A percentile compares a stretch with the other conserved stretches of the same genome.
phyloP scores from a whole-genome alignment of 108 stramenopile genomes.

The Cyclotella sp. region DNA sequence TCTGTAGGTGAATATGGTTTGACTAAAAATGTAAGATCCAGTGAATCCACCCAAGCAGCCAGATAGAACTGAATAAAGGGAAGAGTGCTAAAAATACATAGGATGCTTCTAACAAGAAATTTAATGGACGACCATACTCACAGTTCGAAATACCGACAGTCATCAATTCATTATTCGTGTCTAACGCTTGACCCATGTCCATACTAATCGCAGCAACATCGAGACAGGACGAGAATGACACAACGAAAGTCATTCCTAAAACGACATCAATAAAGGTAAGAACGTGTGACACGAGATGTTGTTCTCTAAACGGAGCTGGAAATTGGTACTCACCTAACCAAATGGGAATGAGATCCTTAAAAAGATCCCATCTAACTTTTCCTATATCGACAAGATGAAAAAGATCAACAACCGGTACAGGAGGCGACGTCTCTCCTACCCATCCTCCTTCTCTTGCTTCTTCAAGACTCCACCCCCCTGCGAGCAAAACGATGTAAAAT shows the following conservation, averaged over 20 bases:
- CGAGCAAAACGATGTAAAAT: constrained; percentile 80
- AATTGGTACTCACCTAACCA: constrained; percentile 63
- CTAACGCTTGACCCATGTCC: constrained; percentile 92
- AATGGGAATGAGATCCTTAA: constrained; percentile 67
- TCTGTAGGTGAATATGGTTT: constrained; percentile 98
- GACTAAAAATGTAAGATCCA: constrained; percentile 96
- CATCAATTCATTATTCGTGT: constrained; percentile 91
- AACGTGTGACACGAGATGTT: neutral
- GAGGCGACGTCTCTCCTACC: constrained; percentile 78
- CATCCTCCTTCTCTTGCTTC: constrained; percentile 81
- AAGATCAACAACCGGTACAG: constrained; percentile 73
- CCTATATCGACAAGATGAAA: constrained; percentile 74
- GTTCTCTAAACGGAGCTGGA: neutral
- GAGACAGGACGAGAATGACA: constrained; percentile 95
- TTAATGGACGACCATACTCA: constrained; percentile 30
- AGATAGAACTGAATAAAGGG: constrained; percentile 60
- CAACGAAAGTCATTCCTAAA: constrained; percentile 94
- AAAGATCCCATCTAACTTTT: constrained; percentile 80
- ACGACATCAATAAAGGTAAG: neutral
- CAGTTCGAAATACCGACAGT: constrained; percentile 94
- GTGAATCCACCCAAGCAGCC: constrained; percentile 91
- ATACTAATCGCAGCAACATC: constrained; percentile 94
- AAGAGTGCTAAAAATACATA: constrained; percentile 2
- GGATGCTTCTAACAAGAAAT: neutral
- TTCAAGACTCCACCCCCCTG: constrained; percentile 56